Evolutionary conservation across 306 rosid species (phyloP), one percentile per base, ranked within the genome.

Genomic region (Pyrus communis): DNA sequence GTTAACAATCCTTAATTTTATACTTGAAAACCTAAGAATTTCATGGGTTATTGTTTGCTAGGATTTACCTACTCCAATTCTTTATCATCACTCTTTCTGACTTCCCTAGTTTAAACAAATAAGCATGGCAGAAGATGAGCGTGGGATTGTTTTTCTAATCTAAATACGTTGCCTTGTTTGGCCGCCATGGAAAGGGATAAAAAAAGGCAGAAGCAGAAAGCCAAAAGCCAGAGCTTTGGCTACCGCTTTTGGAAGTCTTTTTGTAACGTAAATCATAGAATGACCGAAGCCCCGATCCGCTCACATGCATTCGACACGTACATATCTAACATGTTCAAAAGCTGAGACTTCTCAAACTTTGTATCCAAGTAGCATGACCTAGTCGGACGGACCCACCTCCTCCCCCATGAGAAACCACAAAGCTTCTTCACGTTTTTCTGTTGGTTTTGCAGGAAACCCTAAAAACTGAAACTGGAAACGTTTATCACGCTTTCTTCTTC

Each of bases 211-310:
- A 74, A 74, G 19, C 43, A 22, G 30, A 60, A 60, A 59, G 58
- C 69, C 15, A 25, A 21, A 52, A 30, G 15, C 59, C 30, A 2
- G 25, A 11, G 38, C 55, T 5, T 73, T 9, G 9, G 33, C 67
- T 15, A 59, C 28, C 58, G 40, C 28, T 59, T 59, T 2, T 13
- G 9, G 3, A 61, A 19, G 30, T 38, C 69, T 49, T 12, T 67
- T 11, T 73, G 42, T 58, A 73, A 71, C 75, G 75, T 55, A 55
- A 55, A 57, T 71, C 75, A 15, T 9, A 21, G 67, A 59, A 38
- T 22, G 51, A 57, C 10, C 57, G 30, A 43, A 69, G 22, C 58
- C 35, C 9, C 31, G 46, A 28, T 63, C 43, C 17, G 23, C 40
- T 38, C 77, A 21, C 57, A 17, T 12, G 68, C n/a, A 55, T 23